These are phyloP conservation scores for Venturia nashicola DNA, from an alignment of 2,329 filamentous ascomycete genomes.

Conservation along the genomic window DNA sequence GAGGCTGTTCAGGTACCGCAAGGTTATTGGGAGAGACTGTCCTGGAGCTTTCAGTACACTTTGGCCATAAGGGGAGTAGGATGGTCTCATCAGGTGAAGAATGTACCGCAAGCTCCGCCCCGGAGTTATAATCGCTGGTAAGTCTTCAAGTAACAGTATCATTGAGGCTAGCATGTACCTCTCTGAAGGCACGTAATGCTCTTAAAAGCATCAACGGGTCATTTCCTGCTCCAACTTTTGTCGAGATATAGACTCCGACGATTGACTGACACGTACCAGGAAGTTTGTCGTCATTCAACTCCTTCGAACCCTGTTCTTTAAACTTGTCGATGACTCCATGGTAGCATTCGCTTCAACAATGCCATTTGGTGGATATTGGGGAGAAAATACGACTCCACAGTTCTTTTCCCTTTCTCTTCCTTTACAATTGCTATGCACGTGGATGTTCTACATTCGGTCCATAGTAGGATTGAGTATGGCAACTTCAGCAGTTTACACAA, in stretches of 20 bases:
- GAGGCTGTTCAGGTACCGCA: background rate
- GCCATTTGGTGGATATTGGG: background rate
- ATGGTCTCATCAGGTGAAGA: background rate
- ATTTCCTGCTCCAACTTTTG: background rate
- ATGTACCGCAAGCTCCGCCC: background rate
- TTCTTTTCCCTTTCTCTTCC: background rate
- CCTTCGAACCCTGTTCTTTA: background rate
- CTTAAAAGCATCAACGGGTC: background rate
- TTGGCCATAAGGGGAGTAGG: background rate
- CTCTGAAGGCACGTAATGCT: background rate
- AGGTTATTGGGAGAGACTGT: background rate
- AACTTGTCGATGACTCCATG: background rate
- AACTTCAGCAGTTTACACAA: background rate
- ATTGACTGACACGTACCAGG: background rate
- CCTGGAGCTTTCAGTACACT: background rate
- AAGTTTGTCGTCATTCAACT: background rate
- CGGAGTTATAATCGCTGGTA: background rate
- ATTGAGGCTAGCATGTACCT: background rate
- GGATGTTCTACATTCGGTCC: background rate
- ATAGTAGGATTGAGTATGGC: background rate
- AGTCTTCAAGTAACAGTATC: background rate
- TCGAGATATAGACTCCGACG: background rate
- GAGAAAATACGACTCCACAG: background rate
- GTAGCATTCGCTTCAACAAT: background rate
- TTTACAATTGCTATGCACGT: background rate